These are phyloP conservation scores for Phytopythium delawarense DNA, from an alignment of 352 stramenopile species.

Conservation along the genomic window DNA sequence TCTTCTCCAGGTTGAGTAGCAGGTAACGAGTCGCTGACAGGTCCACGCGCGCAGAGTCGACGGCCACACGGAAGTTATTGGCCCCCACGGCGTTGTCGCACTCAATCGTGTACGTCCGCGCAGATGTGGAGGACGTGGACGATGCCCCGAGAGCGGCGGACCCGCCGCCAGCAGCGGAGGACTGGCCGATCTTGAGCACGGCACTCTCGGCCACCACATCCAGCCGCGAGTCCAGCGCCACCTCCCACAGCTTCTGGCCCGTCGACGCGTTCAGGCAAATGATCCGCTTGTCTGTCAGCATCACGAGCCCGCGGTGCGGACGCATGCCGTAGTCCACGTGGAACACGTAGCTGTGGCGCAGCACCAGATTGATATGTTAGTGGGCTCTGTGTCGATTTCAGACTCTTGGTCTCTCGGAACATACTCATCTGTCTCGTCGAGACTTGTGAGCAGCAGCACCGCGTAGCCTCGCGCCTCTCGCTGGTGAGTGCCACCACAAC, in stretches of 20 bases:
- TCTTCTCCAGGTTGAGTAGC: slow-evolving; percentile 81
- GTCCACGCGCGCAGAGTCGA: slow-evolving; percentile 72
- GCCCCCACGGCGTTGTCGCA: slow-evolving; percentile 57
- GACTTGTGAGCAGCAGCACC: slow-evolving; percentile 66
- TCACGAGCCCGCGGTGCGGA: slow-evolving; percentile 51
- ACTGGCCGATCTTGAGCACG: slow-evolving; percentile 53
- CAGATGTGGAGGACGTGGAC: slow-evolving; percentile 19
- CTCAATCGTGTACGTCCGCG: slow-evolving; percentile 62
- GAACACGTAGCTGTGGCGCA: slow-evolving; percentile 63
- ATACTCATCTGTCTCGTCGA: slow-evolving; percentile 81
- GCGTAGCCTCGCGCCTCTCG: slow-evolving; percentile 71
- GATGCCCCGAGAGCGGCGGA: neutral
- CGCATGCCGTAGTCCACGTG: slow-evolving; percentile 78
- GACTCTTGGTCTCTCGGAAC: slow-evolving; percentile 15
- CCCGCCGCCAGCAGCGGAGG: slow-evolving; percentile 18
- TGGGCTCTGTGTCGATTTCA: neutral
- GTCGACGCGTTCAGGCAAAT: slow-evolving; percentile 71
- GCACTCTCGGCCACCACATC: slow-evolving; percentile 36
- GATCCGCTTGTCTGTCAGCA: slow-evolving; percentile 83
- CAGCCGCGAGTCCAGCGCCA: slow-evolving; percentile 77
- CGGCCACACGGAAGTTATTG: slow-evolving; percentile 74
- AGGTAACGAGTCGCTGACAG: slow-evolving; percentile 72
- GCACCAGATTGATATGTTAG: neutral
- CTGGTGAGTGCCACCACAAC: slow-evolving; percentile 2
- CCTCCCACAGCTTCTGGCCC: slow-evolving; percentile 76